These are phyloP conservation scores for Cercospora sp. DNA, from an alignment of 2,329 filamentous ascomycete genomes.

Conservation along the genomic window DNA sequence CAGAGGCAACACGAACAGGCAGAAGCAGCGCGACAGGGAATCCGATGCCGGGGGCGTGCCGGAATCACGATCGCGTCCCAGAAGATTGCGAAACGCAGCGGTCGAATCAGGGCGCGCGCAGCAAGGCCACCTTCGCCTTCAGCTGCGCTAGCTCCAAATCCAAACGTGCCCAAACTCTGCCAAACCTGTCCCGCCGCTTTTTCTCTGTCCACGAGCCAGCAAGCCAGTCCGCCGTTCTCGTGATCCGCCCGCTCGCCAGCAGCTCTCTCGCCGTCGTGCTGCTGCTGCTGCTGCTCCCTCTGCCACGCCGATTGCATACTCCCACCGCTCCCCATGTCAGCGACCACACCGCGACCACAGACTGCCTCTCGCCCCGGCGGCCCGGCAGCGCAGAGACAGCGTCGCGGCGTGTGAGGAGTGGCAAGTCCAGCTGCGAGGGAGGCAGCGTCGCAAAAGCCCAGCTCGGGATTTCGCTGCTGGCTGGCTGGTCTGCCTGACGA, in stretches of 20 bases:
- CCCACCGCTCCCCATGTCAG: neutral
- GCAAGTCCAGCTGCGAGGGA: neutral
- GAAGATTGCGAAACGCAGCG: neutral
- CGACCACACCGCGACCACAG: neutral
- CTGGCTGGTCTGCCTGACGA: neutral
- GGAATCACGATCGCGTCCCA: neutral
- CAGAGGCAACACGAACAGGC: neutral
- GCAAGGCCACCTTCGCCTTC: neutral
- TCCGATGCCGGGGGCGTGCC: neutral
- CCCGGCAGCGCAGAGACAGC: neutral
- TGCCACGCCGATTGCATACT: neutral
- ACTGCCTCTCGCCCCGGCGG: neutral
- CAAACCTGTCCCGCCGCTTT: conserved; percentile 1
- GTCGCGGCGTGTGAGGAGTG: neutral
- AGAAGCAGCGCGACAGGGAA: neutral
- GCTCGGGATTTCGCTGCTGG: neutral
- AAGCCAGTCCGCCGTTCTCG: neutral
- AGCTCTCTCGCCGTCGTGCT: neutral
- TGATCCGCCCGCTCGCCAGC: neutral
- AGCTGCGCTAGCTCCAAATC: neutral
- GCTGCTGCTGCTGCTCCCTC: neutral
- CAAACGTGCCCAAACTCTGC: neutral
- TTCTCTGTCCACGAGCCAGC: neutral
- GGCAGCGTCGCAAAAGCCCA: neutral
- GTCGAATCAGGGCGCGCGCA: neutral